phyloP scores from a whole-genome alignment of 2,329 filamentous ascomycete species.

The Gaeumannomyces tritici region DNA sequence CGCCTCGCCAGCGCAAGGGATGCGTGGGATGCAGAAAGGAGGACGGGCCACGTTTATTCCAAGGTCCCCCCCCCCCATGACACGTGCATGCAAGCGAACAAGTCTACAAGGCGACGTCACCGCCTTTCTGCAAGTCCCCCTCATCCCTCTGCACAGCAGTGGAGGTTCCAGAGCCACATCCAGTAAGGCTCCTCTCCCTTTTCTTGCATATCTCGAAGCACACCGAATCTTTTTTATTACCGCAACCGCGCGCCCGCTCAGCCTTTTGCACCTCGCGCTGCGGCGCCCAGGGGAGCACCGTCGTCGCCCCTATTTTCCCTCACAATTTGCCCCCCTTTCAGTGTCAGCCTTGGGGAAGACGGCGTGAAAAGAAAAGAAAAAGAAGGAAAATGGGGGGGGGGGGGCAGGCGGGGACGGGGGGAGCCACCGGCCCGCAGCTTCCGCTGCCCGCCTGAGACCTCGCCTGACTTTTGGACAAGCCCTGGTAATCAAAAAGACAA shows the following conservation, averaged over 20 bases:
- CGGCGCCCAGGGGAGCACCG: background rate
- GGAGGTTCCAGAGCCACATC: background rate
- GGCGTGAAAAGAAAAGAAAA: background rate
- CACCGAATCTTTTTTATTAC: background rate
- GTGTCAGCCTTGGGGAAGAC: background rate
- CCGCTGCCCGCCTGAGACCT: background rate
- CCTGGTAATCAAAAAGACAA: background rate
- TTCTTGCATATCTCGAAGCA: background rate
- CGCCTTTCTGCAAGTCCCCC: conserved; percentile 4
- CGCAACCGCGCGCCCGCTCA: background rate
- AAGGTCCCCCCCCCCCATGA: background rate
- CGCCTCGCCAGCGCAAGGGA: background rate
- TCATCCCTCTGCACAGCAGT: conserved; percentile 1
- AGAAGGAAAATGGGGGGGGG: too few species aligned
- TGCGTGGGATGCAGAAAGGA: background rate
- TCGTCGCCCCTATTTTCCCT: background rate
- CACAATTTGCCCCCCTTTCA: background rate
- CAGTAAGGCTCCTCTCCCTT: background rate
- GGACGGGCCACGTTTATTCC: background rate
- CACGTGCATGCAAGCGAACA: background rate
- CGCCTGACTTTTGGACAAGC: background rate
- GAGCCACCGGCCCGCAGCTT: background rate
- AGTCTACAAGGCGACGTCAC: background rate
- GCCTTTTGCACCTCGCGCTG: background rate
- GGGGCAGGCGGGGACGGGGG: too few species aligned